Evolutionary conservation across 768 basidiomycete species (phyloP), one percentile per base, ranked within the genome.

Genomic region (Russula vinacea): DNA sequence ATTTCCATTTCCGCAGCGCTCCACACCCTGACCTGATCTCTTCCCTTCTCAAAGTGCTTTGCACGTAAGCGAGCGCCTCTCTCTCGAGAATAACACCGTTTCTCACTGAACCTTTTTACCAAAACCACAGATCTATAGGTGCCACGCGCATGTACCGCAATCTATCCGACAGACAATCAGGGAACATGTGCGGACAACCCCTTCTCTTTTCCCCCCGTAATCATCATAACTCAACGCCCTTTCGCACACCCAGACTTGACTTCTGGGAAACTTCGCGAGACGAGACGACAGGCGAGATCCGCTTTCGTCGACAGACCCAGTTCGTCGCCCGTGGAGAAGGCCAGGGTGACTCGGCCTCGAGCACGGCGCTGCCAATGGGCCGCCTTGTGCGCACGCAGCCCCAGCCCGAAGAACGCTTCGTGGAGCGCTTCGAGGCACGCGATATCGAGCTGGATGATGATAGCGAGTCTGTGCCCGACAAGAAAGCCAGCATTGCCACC

Each of bases 251-350:
- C 51, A 67, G 67, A 24, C 64, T 67, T 19, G 67, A 67, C 54
- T 67, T 67, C 42, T 67, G 67, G 67, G 67, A 67, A 40, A 61
- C 58, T 6, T 66, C 67, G 19, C 54, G 58, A 7, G 62, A 67
- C 29, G 64, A 60, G 19, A 57, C 49, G 32, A 67, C 67, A n/a
- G 67, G 67, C 11, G 67, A 67, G 47, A 66, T 67, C 35, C 67
- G 67, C 26, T 67, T 67, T 60, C 58, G 67, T 24, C 67, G 67
- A 6, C 67, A 66, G 58, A 67, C 66, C 6, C 66, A 67, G 14
- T 29, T 56, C 19, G 29, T 67, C 47, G 33, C 40, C 2, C 58
- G 42, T 19, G 51, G 19, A 16, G 57, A 60, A 2, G 51, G 39
- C 29, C 51, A 32, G 39, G 16, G 29, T 5, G 47, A 58, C 5